Percentiles rank a stretch among this genome's conserved stretches.
phyloP scores from a whole-genome alignment of 768 basidiomycete genomes.

The Auricularia sp. region DNA sequence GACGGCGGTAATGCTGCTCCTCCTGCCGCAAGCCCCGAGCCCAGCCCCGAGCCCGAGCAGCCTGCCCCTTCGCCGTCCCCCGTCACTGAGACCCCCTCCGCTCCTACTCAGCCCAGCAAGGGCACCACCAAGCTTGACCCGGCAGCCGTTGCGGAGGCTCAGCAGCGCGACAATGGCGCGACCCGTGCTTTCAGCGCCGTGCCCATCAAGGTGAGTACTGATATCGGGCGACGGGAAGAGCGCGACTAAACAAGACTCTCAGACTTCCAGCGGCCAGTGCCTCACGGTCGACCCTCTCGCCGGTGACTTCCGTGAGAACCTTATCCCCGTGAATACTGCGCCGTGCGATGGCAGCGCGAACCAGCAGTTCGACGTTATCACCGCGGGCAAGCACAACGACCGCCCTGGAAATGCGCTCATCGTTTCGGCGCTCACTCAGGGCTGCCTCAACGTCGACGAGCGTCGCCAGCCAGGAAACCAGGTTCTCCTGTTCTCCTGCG shows the following conservation, averaged over 20 bases:
- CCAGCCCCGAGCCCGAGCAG: background rate
- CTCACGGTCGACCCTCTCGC: slow-evolving; percentile 3
- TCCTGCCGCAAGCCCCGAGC: background rate
- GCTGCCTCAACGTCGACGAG: slow-evolving; percentile 5
- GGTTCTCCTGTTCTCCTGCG: slow-evolving; percentile 7
- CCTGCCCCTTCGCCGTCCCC: background rate
- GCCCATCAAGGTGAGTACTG: slow-evolving; percentile 3
- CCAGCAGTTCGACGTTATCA: slow-evolving; percentile 6
- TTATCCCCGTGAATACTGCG: slow-evolving; percentile 1
- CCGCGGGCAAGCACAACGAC: slow-evolving; percentile 6
- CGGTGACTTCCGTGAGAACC: slow-evolving; percentile 6
- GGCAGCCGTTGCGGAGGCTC: slow-evolving; percentile 1
- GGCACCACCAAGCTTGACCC: slow-evolving; percentile 1
- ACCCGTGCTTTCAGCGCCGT: slow-evolving; percentile 5
- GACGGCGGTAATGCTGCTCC: background rate
- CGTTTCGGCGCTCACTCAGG: slow-evolving; percentile 4
- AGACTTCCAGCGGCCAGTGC: slow-evolving; percentile 5
- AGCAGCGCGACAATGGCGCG: slow-evolving; percentile 5
- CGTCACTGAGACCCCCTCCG: background rate
- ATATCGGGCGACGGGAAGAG: background rate
- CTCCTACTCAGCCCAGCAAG: background rate
- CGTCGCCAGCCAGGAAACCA: slow-evolving; percentile 5
- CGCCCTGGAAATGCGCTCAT: background rate
- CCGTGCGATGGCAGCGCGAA: slow-evolving; percentile 1
- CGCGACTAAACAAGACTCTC: background rate